Evolutionary conservation across 2,329 filamentous ascomycete species (phyloP), one percentile per base, ranked within the genome.

Genomic region (Verticillium tricorpus): DNA sequence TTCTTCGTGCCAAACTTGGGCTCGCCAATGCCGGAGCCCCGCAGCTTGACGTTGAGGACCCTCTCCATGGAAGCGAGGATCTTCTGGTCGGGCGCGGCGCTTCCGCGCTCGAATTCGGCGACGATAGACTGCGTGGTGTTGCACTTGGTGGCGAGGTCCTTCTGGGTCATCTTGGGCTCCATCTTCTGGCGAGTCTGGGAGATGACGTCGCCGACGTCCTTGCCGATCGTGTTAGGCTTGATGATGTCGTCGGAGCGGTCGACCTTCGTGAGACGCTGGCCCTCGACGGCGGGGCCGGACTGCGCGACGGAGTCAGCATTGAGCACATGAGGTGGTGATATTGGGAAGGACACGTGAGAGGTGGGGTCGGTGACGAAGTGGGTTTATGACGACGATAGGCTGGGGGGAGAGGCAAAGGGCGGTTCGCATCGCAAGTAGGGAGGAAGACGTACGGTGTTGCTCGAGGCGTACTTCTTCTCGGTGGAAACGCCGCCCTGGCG

Each of bases 221-320:
- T 83, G 74, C 93, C 92, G 63, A 97, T 83, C 56, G 92, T 96
- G 82, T 96, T 96, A 73, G 93, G 93, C 82, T 97, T 97, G 79
- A 98, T 89, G 80, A 97, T 97, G 76, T 97, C 95, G 82, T 98
- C 93, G 75, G 88, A 89, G 69, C 94, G 93, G 84, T 98, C 95
- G 77, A 99, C 93, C 83, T 98, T 97, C 69, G 95, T 98, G 67
- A 98, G 85, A 74, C 92, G 93, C 81, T 99, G 95, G 70, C 95
- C 95, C 80, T 98, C 94, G 68, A 82, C 83, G 64, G 79, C 80
- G 63, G 78, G 67, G 72, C 82, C 82, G 71, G 81, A 74, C 79
- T 84, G 67, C 60, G 39, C 6, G 12, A 25, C 40, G n/a, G 28
- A 9, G 65, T 71, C 64, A 69, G 66, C 59, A n/a, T 22, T 15